Evolutionary conservation across 2,329 filamentous ascomycete genomes (phyloP), one percentile per base, ranked within the genome.

Genomic region (Aureobasidium subglaciale): DNA sequence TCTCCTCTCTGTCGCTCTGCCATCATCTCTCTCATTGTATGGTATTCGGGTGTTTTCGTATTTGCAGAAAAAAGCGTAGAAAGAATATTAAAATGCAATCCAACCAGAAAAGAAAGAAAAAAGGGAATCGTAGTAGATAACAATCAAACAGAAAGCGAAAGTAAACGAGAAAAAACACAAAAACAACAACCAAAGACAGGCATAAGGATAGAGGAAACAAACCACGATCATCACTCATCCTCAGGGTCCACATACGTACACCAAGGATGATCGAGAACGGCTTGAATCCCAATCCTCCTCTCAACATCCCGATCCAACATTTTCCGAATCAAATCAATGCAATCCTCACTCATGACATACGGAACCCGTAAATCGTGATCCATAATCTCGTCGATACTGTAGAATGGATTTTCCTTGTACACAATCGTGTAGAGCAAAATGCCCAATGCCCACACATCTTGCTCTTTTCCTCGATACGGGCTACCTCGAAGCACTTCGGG

Each of bases 401-500:
- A 97, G 71, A 96, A 99, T 0, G 93, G 92, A 67, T 99, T 99
- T 74, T 99, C 93, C 74, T 97, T 99, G 80, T 99, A 99, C 66
- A 97, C 87, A 67, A 99, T 96, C 25, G 93, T 99, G 76, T 99
- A 99, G 13, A 99, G 82, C 24, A 99, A 80, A 65, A 99, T 97
- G 22, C 93, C 93, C 15, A 99, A 80, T 1, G 93, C 93, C 93
- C 93, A 99, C 27, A 99, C 90, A 67, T 99, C 93, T 75, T 99
- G 93, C 70, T 96, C 92, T 72, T 95, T 96, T 66, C 93, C 93
- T 62, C 87, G 83, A 72, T 99, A 99, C 15, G 91, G 87, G 63
- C 86, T 87, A 45, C 93, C 93, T 57, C 90, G 90, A 46, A 99
- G 80, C 55, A 99, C 93, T 75, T 99, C 93, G n/a, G 93, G 93